Evolutionary conservation across 163 green algal genomes (phyloP), one percentile per base, ranked within the genome.

Genomic region (Trebouxia gelatinosa): DNA sequence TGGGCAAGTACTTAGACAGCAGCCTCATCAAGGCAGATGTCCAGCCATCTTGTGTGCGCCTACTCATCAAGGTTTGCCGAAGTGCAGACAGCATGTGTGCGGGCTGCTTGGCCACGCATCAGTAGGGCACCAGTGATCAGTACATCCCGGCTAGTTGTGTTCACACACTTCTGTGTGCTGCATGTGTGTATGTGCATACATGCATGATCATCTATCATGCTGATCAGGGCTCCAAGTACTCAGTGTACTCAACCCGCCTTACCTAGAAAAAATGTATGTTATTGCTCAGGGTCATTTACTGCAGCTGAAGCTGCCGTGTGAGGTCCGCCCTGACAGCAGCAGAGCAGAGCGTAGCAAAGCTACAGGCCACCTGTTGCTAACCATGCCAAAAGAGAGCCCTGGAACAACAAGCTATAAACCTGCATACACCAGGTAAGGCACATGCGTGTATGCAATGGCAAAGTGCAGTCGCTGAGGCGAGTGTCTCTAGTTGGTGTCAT

Each of bases 11-110:
- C 89, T 77, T 97, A 64, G 92, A 97, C 85, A 95, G 89, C 17
- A 91, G 82, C 16, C 81, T 96, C 29, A 91, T 98, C 48, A 84
- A 90, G 64, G 85, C 91, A 23, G 94, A 98, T 83, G 90, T 97
- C 66, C 92, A 95, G 81, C 89, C 93, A 11, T 58, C 26, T 0
- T 81, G 85, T 59, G 87, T 94, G 23, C 85, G 92, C 3, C 80
- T 98, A 59, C 89, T 98, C 29, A 90, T 96, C 71, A 97, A 96
- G 75, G 80, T 80, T n/a, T n/a, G n/a, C n/a, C n/a, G n/a, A n/a
- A n/a, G n/a, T n/a, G n/a, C n/a, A n/a, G n/a, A n/a, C n/a, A n/a
- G n/a, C n/a, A n/a, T n/a, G n/a, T n/a, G n/a, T n/a, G n/a, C n/a
- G n/a, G n/a, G n/a, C n/a, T n/a, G n/a, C n/a, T n/a, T n/a, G n/a